Base-by-base conservation (phyloP, 2,329 filamentous ascomycete genomes). In the Cordyceps tenuipes region DNA sequence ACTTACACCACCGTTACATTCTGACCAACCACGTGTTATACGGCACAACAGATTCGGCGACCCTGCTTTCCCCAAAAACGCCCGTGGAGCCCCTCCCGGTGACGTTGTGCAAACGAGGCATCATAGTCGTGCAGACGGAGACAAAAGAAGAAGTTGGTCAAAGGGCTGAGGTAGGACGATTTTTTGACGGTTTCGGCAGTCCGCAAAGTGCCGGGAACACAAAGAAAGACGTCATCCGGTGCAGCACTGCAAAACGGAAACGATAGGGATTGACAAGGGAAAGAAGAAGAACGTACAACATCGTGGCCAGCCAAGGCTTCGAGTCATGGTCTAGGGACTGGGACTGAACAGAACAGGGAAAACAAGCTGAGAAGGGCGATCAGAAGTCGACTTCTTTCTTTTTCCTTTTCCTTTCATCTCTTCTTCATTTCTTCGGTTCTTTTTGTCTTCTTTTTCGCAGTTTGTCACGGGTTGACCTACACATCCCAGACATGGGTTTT, bases 11-110 rank as follows among this genome's bases (percentile, higher is more conserved):
- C 34, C 19, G 57, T 41, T 59, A 19, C 41, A 53, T 59, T 59
- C 49, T 59, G 57, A 59, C 57, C 57, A 59, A 59, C 57, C 57
- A 59, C 49, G 57, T 59, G 57, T 59, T 59, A 53, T 59, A 59
- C 57, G 53, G 49, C 43, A 49, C 49, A 36, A 41, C 23, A 57
- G 36, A 36, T 52, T 48, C 46, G 29, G 49, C 57, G 49, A 53
- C 12, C 26, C 10, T 48, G 23, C 23, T 31, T 48, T 29, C 29
- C 29, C 43, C 47, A 31, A 26, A 31, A 19, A 31, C n/a, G n/a
- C 29, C 36, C 46, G 46, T 57, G 46, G 55, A 50, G 34, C 21
- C 46, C 15, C 29, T 17, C 46, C 15, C 29, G 19, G 46, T 50
- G 34, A 57, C 55, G 55, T 50, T 31, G 31, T 5, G 55, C 55